Percentiles rank a stretch among this genome's conserved stretches.
phyloP scores from a whole-genome alignment of 805 yeast genomes.

The Cyberlindnera xishuangbannaensis region DNA sequence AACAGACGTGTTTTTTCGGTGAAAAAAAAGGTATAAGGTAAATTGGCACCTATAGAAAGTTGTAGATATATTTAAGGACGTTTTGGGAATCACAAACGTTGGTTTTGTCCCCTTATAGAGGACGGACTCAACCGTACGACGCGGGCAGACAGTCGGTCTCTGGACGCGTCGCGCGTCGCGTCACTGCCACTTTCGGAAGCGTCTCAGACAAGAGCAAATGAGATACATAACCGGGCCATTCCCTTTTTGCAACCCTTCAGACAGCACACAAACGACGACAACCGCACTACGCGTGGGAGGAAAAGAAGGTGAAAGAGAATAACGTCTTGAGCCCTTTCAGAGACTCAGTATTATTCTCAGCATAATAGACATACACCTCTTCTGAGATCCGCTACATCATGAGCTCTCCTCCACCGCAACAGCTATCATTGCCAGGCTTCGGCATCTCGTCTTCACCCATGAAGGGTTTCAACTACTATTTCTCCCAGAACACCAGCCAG shows the following conservation, averaged over 20 bases:
- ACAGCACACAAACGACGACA: too few relatives aligned
- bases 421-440: slow-evolving; percentile 5
- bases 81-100: too few relatives aligned
- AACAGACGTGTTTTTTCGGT: too few relatives aligned
- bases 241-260: neutral
- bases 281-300: too few relatives aligned
- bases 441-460: slow-evolving; percentile 14
- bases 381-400: slow-evolving; percentile 1
- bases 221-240: slow-evolving; percentile 8
- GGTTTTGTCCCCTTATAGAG: too few relatives aligned
- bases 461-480: slow-evolving; percentile 17
- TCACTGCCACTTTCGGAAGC: slow-evolving; percentile 12
- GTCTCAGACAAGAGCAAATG: slow-evolving; percentile 4
- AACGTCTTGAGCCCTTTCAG: neutral
- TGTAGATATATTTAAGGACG: too few relatives aligned
- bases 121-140: too few relatives aligned
- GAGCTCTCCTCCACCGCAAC: slow-evolving; percentile 14
- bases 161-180: slow-evolving; percentile 11
- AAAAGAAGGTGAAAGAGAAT: too few relatives aligned
- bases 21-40: too few relatives aligned
- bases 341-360: neutral
- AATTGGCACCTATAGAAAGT: too few relatives aligned
- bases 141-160: too few relatives aligned
- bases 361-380: neutral
- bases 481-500: slow-evolving; percentile 1